phyloP scores from a whole-genome alignment of 495 filamentous ascomycete species.

The Podospora conica region DNA sequence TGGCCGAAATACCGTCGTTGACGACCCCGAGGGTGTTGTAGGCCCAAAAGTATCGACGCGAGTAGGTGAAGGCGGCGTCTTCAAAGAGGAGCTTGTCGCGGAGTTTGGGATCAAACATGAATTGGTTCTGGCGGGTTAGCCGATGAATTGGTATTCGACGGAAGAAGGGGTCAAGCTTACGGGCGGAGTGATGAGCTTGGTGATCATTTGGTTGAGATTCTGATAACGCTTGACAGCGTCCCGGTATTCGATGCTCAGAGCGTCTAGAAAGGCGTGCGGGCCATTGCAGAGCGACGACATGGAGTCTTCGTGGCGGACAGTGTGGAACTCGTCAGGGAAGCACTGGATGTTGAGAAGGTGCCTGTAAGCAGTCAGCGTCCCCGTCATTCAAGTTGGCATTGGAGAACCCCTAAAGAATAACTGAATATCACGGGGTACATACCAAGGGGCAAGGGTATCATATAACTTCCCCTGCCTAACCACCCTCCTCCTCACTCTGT shows the following conservation, averaged over 20 bases:
- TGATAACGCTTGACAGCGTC: conserved; percentile 47
- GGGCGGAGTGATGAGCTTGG: conserved; percentile 45
- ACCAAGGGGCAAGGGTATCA: conserved; percentile 43
- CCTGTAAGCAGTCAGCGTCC: conserved; percentile 5
- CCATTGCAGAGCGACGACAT: conserved; percentile 46
- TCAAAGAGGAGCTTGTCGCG: conserved; percentile 53
- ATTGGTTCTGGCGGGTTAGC: conserved; percentile 29
- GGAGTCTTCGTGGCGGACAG: conserved; percentile 41
- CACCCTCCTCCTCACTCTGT: conserved; percentile 27
- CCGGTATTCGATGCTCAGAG: conserved; percentile 43
- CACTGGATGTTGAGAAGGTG: conserved; percentile 47
- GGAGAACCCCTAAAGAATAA: too few relatives aligned
- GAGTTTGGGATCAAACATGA: conserved; percentile 47
- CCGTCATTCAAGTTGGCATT: too few relatives aligned
- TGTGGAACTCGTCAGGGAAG: conserved; percentile 46
- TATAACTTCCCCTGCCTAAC: conserved; percentile 36
- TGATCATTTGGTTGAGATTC: conserved; percentile 41
- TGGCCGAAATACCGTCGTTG: conserved; percentile 50
- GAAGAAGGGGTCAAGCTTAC: conserved; percentile 12
- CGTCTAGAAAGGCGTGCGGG: conserved; percentile 47
- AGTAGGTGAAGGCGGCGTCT: conserved; percentile 49
- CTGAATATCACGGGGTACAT: neutral
- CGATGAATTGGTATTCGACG: neutral
- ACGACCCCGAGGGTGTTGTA: conserved; percentile 50
- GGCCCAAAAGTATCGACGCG: conserved; percentile 52